phyloP scores from a whole-genome alignment of 2,329 filamentous ascomycete species.

The Trichoderma gracile region DNA sequence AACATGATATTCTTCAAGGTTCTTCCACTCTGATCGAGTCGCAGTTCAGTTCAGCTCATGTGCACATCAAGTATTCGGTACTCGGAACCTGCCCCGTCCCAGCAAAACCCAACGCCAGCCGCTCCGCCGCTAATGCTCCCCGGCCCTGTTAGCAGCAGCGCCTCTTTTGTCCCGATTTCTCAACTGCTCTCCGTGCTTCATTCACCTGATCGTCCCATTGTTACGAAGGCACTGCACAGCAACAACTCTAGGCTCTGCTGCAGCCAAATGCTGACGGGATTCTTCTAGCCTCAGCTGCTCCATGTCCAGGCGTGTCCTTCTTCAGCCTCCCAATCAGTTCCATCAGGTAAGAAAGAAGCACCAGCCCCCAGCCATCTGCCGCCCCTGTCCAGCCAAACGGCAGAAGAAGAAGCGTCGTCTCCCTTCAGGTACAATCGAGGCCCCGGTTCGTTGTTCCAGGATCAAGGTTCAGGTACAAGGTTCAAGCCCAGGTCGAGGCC shows the following conservation, averaged over 20 bases:
- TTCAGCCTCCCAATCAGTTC: too few species aligned
- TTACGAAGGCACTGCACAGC: neutral
- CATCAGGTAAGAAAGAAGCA: neutral
- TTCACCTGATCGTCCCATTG: too few species aligned
- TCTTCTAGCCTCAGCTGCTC: neutral
- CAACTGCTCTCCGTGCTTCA: neutral
- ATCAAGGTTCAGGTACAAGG: neutral
- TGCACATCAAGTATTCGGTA: slow-evolving; percentile 1
- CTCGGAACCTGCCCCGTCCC: slow-evolving; percentile 11
- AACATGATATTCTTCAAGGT: too few species aligned
- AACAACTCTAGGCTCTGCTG: slow-evolving; percentile 1
- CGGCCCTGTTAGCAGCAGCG: slow-evolving; percentile 10
- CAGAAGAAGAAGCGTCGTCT: too few species aligned
- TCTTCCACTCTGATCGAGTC: too few species aligned
- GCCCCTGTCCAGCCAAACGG: too few species aligned
- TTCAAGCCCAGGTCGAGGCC: neutral
- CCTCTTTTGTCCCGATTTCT: neutral
- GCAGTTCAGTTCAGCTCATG: too few species aligned
- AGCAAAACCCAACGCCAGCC: neutral
- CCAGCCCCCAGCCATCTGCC: neutral
- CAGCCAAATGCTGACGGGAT: neutral
- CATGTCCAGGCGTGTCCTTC: neutral
- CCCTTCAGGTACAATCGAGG: neutral
- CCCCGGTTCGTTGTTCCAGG: neutral
- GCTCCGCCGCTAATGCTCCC: neutral